These are phyloP conservation scores for Endothia cerciana DNA, from an alignment of 2,329 filamentous ascomycete species.

Conservation along the genomic window DNA sequence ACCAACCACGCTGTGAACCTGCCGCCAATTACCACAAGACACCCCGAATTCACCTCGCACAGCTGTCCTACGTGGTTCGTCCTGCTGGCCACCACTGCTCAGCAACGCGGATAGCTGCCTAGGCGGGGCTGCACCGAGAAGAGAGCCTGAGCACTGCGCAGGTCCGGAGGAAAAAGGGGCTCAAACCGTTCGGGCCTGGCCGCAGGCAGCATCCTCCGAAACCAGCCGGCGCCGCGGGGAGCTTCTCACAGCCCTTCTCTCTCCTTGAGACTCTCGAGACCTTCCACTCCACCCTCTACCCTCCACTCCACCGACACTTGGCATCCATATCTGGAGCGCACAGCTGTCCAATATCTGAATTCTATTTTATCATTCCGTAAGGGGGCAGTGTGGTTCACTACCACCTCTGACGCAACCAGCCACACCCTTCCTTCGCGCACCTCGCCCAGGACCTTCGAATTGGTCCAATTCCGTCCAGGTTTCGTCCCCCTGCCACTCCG, in stretches of 20 bases:
- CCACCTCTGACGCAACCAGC: conserved; percentile 10
- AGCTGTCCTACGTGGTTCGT: conserved; percentile 3
- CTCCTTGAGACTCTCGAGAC: neutral
- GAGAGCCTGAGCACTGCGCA: neutral
- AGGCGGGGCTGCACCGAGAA: neutral
- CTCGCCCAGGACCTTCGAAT: neutral
- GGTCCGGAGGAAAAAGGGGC: conserved; percentile 20
- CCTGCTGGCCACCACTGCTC: neutral
- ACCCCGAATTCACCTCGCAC: neutral
- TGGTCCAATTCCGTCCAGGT: conserved; percentile 10
- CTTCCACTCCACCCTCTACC: conserved; percentile 4
- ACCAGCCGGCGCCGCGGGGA: conserved; percentile 4
- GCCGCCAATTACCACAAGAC: neutral
- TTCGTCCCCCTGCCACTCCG: conserved; percentile 15
- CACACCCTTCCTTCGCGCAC: neutral
- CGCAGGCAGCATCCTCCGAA: conserved; percentile 28
- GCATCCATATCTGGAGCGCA: neutral
- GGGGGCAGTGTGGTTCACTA: conserved; percentile 13
- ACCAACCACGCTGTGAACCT: conserved; percentile 8
- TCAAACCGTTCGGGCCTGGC: conserved; percentile 25
- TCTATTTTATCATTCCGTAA: conserved; percentile 4
- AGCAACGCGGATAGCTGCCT: conserved; percentile 11
- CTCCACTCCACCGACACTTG: neutral
- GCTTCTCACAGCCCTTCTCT: neutral
- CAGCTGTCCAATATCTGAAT: conserved; percentile 1